These are phyloP conservation scores for Flammula alnicola DNA, from an alignment of 1,284 basidiomycete genomes.

Conservation along the genomic window DNA sequence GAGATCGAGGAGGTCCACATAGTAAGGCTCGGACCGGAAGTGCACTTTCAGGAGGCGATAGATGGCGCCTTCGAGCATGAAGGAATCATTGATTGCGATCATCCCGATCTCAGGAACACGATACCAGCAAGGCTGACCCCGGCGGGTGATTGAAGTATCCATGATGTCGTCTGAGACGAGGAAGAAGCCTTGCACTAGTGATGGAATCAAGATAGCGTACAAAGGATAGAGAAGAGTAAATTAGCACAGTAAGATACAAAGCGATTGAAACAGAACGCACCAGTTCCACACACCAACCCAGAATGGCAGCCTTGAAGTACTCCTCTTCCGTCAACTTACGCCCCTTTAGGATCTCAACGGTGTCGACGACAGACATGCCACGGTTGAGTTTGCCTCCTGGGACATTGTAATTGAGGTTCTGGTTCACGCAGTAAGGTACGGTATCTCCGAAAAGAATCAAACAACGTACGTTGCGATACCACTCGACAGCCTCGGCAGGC, in stretches of 20 bases:
- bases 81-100: constrained; percentile 96
- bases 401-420: constrained; percentile 95
- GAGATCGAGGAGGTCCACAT: constrained; percentile 88
- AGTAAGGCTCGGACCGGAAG: constrained; percentile 84
- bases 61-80: constrained; percentile 96
- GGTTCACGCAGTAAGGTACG: background rate
- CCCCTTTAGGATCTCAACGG: constrained; percentile 87
- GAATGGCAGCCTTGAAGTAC: constrained; percentile 87
- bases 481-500: constrained; percentile 82
- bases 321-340: constrained; percentile 75
- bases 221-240: too few relatives aligned
- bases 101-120: constrained; percentile 75
- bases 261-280: too few relatives aligned
- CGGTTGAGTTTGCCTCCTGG: constrained; percentile 97
- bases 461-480: constrained; percentile 73
- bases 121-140: constrained; percentile 99
- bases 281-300: constrained; percentile 97
- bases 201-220: background rate
- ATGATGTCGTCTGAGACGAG: constrained; percentile 98
- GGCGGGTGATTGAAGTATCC: constrained; percentile 92
- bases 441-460: background rate
- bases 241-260: too few relatives aligned
- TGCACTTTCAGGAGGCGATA: constrained; percentile 87
- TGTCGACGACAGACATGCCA: constrained; percentile 94
- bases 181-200: constrained; percentile 95